Evolutionary conservation across 179 eudicot genomes (phyloP).

Genomic region (Beta corolliflora): DNA sequence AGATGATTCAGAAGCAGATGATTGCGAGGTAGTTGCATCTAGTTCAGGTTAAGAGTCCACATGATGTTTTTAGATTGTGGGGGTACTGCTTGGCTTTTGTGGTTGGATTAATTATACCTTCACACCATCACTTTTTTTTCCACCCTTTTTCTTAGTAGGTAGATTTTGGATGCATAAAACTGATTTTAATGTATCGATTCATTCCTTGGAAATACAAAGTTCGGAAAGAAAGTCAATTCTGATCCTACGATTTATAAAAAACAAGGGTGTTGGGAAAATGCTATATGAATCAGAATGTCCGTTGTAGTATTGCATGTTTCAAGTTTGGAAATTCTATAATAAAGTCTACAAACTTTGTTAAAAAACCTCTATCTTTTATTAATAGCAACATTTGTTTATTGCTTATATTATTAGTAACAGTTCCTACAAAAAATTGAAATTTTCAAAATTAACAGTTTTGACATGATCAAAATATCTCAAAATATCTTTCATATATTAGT

Average conservation of each 20-base stretch:
- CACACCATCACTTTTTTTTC: background rate
- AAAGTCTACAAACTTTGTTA: too few species aligned
- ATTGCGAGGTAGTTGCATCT: slow-evolving; percentile 44
- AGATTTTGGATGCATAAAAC: background rate
- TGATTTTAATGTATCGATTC: background rate
- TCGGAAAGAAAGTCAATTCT: background rate
- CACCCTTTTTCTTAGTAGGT: background rate
- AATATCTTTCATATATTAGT: too few species aligned
- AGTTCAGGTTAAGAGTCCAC: slow-evolving; percentile 43
- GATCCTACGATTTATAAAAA: background rate
- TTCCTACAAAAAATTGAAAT: too few species aligned
- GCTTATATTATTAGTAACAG: too few species aligned
- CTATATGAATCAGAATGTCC: too few species aligned
- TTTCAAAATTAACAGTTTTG: too few species aligned
- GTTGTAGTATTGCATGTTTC: too few species aligned
- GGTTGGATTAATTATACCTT: slow-evolving; percentile 6
- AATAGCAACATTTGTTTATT: too few species aligned
- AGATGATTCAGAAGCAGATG: slow-evolving; percentile 48
- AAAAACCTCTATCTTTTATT: too few species aligned
- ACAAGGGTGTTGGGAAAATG: too few species aligned
- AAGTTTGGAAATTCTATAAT: too few species aligned
- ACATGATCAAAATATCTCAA: too few species aligned
- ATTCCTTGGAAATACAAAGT: background rate
- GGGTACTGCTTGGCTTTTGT: background rate
- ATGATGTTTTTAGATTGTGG: slow-evolving; percentile 11